Base-by-base conservation (phyloP, 2,329 filamentous ascomycete species). In the Aschersonia sp. region DNA sequence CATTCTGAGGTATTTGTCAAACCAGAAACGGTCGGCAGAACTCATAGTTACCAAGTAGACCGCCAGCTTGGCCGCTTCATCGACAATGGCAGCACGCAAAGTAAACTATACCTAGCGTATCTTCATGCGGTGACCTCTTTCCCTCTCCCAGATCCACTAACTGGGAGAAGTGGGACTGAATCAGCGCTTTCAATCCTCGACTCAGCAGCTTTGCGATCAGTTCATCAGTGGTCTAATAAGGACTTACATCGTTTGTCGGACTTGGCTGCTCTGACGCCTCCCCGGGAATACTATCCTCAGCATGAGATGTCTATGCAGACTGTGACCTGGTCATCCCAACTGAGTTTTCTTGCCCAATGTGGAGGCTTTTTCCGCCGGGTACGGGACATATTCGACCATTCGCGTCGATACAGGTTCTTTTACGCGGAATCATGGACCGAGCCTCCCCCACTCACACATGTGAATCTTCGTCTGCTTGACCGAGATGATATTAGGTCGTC, bases 121-220 rank as follows among this genome's bases (percentile, higher is more conserved):
- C 57, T 81, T 0, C 76, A 81, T 51, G 75, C 70, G 0, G 48
- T 78, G 0, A 81, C 77, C 0, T 73, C 75, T 0, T 66, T 68
- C 45, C 73, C 65, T 30, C 57, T 77, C 0, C 68, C 70, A 0
- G 76, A 81, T 52, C 60, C 58, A 0, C 60, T 79, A 0, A 75
- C 69, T 0, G 44, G 54, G 0, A 57, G 59, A 5, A 81, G 74
- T 0, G 78, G 78, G 0, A 77, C 73, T 0, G 76, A 81, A 51
- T 58, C 72, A 43, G 72, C 75, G 0, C 53, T 81, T 0, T 52
- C 55, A 0, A 73, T 76, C 1, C 55, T 81, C 1, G 42, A 49
- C 0, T 75, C 71, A 0, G 73, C 72, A 0, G 64, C 72, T 0
- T 58, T 77, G 0, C 55, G 60, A 14, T 81, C 76, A 0, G 71